These are phyloP conservation scores for Lagerstroemia fauriei DNA, from an alignment of 441 rosid species.

Conservation along the genomic window DNA sequence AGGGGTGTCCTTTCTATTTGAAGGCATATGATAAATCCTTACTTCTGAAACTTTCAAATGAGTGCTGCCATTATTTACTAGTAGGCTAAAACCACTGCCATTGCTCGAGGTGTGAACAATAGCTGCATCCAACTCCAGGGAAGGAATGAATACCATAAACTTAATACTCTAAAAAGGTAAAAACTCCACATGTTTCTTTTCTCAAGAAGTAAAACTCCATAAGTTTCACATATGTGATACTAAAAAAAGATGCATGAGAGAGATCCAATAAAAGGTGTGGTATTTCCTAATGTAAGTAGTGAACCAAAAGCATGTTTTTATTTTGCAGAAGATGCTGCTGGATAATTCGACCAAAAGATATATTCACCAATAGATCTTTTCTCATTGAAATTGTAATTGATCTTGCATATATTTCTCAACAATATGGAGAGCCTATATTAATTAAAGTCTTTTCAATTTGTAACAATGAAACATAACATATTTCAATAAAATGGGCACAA, in stretches of 20 bases:
- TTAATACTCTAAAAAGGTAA: neutral
- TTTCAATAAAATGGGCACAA: neutral
- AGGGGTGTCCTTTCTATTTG: conserved; percentile 12
- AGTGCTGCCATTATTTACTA: conserved; percentile 29
- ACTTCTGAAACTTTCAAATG: conserved; percentile 29
- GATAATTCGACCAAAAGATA: neutral
- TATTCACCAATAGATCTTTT: neutral
- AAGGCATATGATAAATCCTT: conserved; percentile 34
- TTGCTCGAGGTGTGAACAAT: neutral
- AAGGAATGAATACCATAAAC: neutral
- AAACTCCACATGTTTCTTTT: neutral
- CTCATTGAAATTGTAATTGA: neutral
- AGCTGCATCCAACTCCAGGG: neutral
- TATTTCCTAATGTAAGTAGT: too few relatives aligned
- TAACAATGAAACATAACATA: neutral
- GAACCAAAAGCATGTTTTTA: neutral
- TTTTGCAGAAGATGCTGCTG: neutral
- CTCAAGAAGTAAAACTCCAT: too few relatives aligned
- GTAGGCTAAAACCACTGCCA: neutral
- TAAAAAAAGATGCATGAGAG: too few relatives aligned
- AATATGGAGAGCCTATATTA: neutral
- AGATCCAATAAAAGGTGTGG: too few relatives aligned
- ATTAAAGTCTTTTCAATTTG: neutral
- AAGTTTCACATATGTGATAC: too few relatives aligned
- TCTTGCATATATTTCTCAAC: neutral